Evolutionary conservation across 305 asterid species (phyloP).

Genomic region (Caryopteris hybrid): DNA sequence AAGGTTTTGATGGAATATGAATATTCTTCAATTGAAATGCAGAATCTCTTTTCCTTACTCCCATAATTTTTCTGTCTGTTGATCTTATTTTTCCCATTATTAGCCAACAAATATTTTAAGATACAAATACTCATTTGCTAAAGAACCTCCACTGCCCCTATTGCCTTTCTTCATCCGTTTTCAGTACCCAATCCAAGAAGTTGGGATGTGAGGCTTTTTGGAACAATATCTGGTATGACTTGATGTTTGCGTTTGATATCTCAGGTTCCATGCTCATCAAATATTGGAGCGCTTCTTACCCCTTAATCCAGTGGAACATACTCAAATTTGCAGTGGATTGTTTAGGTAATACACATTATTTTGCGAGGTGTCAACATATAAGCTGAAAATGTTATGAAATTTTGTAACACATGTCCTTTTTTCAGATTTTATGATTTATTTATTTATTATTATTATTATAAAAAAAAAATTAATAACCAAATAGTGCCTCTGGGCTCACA

Average conservation of each 20-base stretch:
- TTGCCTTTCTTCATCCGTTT: not conserved
- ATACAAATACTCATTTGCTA: not conserved
- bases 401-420: not conserved
- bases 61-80: not conserved
- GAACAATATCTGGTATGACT: not conserved
- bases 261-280: conserved; percentile 85
- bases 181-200: conserved; percentile 9
- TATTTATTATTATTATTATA: too few relatives aligned
- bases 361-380: conserved; percentile 4
- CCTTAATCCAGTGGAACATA: conserved; percentile 86
- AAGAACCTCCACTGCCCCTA: not conserved
- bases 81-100: not conserved
- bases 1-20: conserved; percentile 1
- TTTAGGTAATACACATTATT: conserved; percentile 52
- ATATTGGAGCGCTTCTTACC: conserved; percentile 80
- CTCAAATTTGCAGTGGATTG: conserved; percentile 64
- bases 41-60: not conserved
- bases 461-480: too few relatives aligned
- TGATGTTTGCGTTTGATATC: conserved; percentile 22
- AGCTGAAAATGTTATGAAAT: conserved; percentile 5
- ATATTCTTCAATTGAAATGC: too few relatives aligned
- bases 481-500: too few relatives aligned
- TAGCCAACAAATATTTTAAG: not conserved
- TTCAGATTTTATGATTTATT: not conserved
- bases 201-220: not conserved